Conservation (phyloP, 495 filamentous ascomycete genomes). For the Cercophora samala region DNA sequence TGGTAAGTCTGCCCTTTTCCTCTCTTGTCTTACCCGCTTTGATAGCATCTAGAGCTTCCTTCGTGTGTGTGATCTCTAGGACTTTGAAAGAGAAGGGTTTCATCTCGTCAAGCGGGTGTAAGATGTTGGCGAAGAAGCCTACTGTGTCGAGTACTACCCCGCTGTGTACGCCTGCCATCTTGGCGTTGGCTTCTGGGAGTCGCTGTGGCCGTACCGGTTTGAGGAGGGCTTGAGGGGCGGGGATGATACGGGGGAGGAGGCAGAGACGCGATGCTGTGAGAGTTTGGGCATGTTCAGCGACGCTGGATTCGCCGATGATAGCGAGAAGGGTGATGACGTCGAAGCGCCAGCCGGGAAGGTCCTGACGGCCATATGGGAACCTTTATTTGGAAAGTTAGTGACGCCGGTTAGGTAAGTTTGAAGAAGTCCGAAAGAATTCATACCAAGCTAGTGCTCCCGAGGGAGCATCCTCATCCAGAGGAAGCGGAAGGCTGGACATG, state of each 20-base stretch:
- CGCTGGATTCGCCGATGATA: conserved; percentile 59
- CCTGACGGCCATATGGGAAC: conserved; percentile 33
- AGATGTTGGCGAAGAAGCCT: conserved; percentile 60
- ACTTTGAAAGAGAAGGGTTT: conserved; percentile 47
- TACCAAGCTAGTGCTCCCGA: neutral
- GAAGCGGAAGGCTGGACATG: neutral
- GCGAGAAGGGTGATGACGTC: conserved; percentile 63
- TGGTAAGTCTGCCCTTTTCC: neutral
- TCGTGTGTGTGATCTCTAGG: conserved; percentile 42
- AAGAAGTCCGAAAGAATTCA: neutral
- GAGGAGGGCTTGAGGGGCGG: conserved; percentile 63
- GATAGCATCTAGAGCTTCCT: conserved; percentile 7
- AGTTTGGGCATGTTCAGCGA: conserved; percentile 54
- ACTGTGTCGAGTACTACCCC: conserved; percentile 53
- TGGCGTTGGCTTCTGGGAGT: conserved; percentile 51
- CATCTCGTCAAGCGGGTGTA: conserved; percentile 53
- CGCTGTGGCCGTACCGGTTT: conserved; percentile 55
- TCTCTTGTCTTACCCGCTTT: neutral
- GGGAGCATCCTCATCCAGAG: neutral
- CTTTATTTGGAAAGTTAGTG: conserved; percentile 1
- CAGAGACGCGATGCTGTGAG: conserved; percentile 56
- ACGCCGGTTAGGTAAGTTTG: neutral
- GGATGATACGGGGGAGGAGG: conserved; percentile 61
- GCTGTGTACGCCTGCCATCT: conserved; percentile 56
- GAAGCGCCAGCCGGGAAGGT: conserved; percentile 49